These are phyloP conservation scores for Coemansia sp. DNA, from an alignment of 192 early-diverging fungal species.

Conservation along the genomic window DNA sequence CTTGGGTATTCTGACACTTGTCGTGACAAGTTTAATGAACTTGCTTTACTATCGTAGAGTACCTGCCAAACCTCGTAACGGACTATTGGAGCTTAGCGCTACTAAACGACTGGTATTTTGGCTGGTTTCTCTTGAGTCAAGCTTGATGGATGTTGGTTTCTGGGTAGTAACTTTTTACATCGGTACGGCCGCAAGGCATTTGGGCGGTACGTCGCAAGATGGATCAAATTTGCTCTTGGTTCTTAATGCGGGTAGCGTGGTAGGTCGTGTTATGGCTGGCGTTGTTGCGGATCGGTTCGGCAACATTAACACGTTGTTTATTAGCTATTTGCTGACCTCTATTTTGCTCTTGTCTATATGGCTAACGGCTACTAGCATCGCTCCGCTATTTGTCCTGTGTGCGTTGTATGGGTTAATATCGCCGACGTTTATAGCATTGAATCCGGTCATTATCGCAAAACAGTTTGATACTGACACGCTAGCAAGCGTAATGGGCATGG, in stretches of 20 bases:
- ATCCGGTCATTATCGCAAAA: slow-evolving; percentile 32
- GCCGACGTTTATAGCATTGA: slow-evolving; percentile 40
- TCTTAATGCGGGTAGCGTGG: slow-evolving; percentile 27
- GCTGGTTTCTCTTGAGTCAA: slow-evolving; percentile 31
- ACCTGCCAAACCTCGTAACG: slow-evolving; percentile 46
- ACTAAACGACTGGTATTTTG: slow-evolving; percentile 28
- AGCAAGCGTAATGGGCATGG: slow-evolving; percentile 32
- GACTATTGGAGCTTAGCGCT: slow-evolving; percentile 24
- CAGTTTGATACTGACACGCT: slow-evolving; percentile 16
- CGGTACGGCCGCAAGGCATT: slow-evolving; percentile 26
- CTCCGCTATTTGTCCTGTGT: slow-evolving; percentile 32
- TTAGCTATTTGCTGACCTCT: slow-evolving; percentile 21
- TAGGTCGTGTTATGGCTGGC: slow-evolving; percentile 36
- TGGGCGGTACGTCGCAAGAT: slow-evolving; percentile 18
- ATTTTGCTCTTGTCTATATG: slow-evolving; percentile 34
- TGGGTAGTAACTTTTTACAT: slow-evolving; percentile 48
- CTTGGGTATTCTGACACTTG: slow-evolving; percentile 58
- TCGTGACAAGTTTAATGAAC: slow-evolving; percentile 35
- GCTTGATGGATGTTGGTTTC: slow-evolving; percentile 40
- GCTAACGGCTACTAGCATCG: slow-evolving; percentile 27
- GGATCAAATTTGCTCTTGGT: slow-evolving; percentile 30
- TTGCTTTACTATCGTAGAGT: slow-evolving; percentile 45
- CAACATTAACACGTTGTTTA: slow-evolving; percentile 32
- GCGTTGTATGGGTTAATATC: slow-evolving; percentile 40
- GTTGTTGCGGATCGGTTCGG: slow-evolving; percentile 36